Evolutionary conservation across 163 green algal genomes (phyloP).

Genomic region (Chlorella variabilis): DNA sequence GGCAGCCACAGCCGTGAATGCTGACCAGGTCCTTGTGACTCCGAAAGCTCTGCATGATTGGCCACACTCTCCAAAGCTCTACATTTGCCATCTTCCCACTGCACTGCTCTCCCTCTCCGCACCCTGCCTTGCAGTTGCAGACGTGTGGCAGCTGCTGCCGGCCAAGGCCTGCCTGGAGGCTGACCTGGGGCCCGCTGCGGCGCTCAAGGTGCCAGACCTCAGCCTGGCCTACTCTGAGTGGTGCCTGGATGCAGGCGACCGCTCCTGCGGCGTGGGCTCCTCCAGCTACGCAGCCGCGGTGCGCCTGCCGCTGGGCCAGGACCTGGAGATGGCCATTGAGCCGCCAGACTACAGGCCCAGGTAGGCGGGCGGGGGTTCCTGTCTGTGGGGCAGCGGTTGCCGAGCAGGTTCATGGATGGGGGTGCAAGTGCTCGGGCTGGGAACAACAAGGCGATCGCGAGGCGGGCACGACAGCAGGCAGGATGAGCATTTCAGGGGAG

Average conservation of each 20-base stretch:
- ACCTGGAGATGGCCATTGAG: constrained; percentile 28
- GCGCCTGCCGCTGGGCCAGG: constrained; percentile 1
- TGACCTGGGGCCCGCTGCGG: constrained; percentile 8
- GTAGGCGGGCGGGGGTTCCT: neutral
- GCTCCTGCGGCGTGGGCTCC: neutral
- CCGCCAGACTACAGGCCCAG: neutral
- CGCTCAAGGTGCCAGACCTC: neutral
- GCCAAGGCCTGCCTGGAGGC: constrained; percentile 12
- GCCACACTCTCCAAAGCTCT: too few relatives aligned
- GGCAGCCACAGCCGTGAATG: too few relatives aligned
- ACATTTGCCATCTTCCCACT: too few relatives aligned
- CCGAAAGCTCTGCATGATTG: too few relatives aligned
- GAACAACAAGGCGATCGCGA: too few relatives aligned
- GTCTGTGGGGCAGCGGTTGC: too few relatives aligned
- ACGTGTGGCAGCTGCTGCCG: constrained; percentile 30
- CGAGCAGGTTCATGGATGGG: too few relatives aligned
- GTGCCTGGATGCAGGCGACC: neutral
- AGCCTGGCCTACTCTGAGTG: constrained; percentile 11
- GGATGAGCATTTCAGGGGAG: too few relatives aligned
- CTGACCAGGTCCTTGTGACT: too few relatives aligned
- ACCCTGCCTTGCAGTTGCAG: neutral
- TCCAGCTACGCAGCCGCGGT: constrained; percentile 8
- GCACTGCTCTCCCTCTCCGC: too few relatives aligned
- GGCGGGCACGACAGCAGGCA: too few relatives aligned
- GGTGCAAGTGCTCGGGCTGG: too few relatives aligned